Percentiles rank a stretch among this genome's conserved stretches.
Evolutionary conservation across 805 yeast genomes (phyloP).

Genomic region (Priceomyces medius): DNA sequence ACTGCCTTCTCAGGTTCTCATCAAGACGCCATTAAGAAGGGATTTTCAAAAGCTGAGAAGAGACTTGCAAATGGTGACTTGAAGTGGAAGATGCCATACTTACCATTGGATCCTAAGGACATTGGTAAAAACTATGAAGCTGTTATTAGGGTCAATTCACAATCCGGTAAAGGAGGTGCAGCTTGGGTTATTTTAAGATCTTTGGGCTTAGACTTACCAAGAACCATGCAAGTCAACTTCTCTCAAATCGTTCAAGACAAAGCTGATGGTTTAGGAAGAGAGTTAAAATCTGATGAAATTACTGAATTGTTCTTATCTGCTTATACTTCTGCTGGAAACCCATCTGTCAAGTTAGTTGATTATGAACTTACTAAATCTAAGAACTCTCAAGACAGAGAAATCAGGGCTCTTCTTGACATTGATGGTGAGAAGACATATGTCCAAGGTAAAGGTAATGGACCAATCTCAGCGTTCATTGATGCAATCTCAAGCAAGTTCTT

Average conservation of each 20-base stretch:
- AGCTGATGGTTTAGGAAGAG: conserved; percentile 69
- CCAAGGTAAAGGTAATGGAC: conserved; percentile 72
- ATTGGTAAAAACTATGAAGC: conserved; percentile 81
- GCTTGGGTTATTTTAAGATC: conserved; percentile 77
- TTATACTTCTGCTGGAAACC: conserved; percentile 44
- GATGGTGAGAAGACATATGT: conserved; percentile 29
- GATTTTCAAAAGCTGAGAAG: conserved; percentile 53
- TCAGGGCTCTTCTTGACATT: conserved; percentile 38
- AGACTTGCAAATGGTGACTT: conserved; percentile 32
- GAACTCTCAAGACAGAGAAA: conserved; percentile 38
- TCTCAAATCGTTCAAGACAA: conserved; percentile 60
- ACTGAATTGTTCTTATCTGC: conserved; percentile 51
- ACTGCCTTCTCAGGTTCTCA: conserved; percentile 77
- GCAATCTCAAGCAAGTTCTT: conserved; percentile 57
- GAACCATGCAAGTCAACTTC: conserved; percentile 67
- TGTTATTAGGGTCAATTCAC: conserved; percentile 79
- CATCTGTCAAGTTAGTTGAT: conserved; percentile 37
- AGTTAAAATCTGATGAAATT: conserved; percentile 67
- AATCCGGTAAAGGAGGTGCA: conserved; percentile 87
- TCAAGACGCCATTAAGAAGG: conserved; percentile 71
- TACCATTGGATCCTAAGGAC: conserved; percentile 79
- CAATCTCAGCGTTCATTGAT: conserved; percentile 69
- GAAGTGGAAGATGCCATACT: conserved; percentile 69
- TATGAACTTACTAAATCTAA: conserved; percentile 44
- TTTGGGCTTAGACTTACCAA: conserved; percentile 71